phyloP scores from a whole-genome alignment of 2,329 filamentous ascomycete species.

The Colletotrichum sp. region DNA sequence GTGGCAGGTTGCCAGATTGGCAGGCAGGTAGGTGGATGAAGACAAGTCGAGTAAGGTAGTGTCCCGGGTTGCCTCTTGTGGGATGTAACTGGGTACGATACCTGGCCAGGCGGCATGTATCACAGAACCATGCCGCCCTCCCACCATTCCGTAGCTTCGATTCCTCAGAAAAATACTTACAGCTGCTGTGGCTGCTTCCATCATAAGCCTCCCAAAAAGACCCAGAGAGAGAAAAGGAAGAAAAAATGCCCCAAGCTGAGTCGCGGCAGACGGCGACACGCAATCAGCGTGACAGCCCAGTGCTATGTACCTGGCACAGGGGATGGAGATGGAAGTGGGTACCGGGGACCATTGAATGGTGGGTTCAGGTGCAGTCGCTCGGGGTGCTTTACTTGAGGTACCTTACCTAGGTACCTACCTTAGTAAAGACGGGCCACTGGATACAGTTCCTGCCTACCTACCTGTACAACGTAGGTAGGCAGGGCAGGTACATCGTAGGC shows the following conservation, averaged over 20 bases:
- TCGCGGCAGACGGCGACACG: background rate
- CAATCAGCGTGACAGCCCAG: slow-evolving; percentile 1
- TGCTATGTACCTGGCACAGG: background rate
- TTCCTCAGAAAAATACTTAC: background rate
- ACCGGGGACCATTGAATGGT: background rate
- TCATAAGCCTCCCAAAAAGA: background rate
- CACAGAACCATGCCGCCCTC: background rate
- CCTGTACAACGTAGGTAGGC: background rate
- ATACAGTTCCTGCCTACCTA: too few species aligned
- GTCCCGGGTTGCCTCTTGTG: background rate
- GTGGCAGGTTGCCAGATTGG: background rate
- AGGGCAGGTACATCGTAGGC: background rate
- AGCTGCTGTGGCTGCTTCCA: background rate
- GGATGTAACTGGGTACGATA: background rate
- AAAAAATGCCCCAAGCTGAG: background rate
- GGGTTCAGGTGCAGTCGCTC: background rate
- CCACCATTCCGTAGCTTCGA: background rate
- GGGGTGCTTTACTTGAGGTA: background rate
- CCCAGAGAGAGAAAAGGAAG: background rate
- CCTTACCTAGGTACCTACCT: background rate
- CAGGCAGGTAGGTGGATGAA: background rate
- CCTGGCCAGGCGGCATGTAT: background rate
- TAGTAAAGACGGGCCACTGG: background rate
- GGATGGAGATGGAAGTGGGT: background rate
- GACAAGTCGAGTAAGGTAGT: background rate